phyloP scores from a whole-genome alignment of 2,329 filamentous ascomycete species.

The Lachnellula hyalina region DNA sequence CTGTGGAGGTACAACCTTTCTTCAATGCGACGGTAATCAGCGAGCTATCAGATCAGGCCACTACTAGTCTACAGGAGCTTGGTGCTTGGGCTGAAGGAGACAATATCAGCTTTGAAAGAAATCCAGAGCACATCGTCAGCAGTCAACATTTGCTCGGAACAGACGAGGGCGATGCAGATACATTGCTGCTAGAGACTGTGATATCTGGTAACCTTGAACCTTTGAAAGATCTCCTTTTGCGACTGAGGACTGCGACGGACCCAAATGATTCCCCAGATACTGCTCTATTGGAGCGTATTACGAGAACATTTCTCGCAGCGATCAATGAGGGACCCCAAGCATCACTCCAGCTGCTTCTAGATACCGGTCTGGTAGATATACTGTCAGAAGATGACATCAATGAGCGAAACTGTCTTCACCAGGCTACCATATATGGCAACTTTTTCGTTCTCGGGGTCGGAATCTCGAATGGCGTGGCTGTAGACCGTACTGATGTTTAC shows the following conservation, averaged over 20 bases:
- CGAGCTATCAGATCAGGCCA: constrained; percentile 93
- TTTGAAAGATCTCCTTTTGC: constrained; percentile 73
- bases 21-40: constrained; percentile 98
- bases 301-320: constrained; percentile 82
- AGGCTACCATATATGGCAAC: constrained; percentile 92
- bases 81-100: constrained; percentile 97
- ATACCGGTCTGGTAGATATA: constrained; percentile 80
- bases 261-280: constrained; percentile 54
- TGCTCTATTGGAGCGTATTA: constrained; percentile 68
- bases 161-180: constrained; percentile 86
- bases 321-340: constrained; percentile 79
- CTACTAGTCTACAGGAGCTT: constrained; percentile 89
- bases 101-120: constrained; percentile 71
- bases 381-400: constrained; percentile 96
- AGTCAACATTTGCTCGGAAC: constrained; percentile 63
- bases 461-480: constrained; percentile 69
- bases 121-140: constrained; percentile 57
- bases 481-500: constrained; percentile 83
- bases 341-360: constrained; percentile 69
- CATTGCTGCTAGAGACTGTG: constrained; percentile 81
- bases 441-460: constrained; percentile 70
- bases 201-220: constrained; percentile 73
- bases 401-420: constrained; percentile 91
- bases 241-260: constrained; percentile 54
- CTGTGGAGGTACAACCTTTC: constrained; percentile 95